A percentile compares a stretch with the other conserved stretches of the same genome.
These are phyloP conservation scores for Lathyrus sativus DNA, from an alignment of 306 rosid species.

Conservation along the genomic window DNA sequence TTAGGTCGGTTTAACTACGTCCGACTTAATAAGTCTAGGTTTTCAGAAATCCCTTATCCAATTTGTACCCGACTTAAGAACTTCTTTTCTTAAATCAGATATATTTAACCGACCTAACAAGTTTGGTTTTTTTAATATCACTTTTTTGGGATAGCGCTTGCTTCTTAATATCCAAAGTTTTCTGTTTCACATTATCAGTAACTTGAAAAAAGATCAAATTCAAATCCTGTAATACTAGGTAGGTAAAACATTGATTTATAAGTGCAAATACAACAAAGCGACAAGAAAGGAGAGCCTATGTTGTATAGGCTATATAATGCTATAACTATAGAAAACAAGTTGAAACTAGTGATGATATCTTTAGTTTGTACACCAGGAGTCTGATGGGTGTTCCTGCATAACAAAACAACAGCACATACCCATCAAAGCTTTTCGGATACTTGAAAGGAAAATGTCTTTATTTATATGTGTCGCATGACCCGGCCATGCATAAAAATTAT, in stretches of 20 bases:
- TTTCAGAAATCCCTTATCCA: too few relatives aligned
- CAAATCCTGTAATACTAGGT: background rate
- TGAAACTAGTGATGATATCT: background rate
- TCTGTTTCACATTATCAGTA: too few relatives aligned
- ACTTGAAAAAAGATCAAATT: too few relatives aligned
- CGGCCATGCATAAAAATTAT: conserved; percentile 39
- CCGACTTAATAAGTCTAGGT: too few relatives aligned
- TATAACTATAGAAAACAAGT: background rate
- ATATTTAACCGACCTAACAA: too few relatives aligned
- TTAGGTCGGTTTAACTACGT: too few relatives aligned
- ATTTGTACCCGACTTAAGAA: too few relatives aligned
- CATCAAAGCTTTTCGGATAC: conserved; percentile 19
- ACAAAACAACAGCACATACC: background rate
- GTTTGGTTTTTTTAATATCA: too few relatives aligned
- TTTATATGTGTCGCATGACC: conserved; percentile 11
- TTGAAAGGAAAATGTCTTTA: conserved; percentile 53
- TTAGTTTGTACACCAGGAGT: background rate
- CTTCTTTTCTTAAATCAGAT: too few relatives aligned
- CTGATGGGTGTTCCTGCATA: too few relatives aligned
- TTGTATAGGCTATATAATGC: background rate
- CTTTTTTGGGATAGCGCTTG: too few relatives aligned
- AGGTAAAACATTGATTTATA: background rate
- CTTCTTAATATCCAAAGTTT: too few relatives aligned
- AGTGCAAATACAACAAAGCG: background rate
- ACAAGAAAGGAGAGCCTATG: background rate